Evolutionary conservation across 441 rosid species (phyloP), one percentile per base, ranked within the genome.

Genomic region (Euphorbia celastroides): DNA sequence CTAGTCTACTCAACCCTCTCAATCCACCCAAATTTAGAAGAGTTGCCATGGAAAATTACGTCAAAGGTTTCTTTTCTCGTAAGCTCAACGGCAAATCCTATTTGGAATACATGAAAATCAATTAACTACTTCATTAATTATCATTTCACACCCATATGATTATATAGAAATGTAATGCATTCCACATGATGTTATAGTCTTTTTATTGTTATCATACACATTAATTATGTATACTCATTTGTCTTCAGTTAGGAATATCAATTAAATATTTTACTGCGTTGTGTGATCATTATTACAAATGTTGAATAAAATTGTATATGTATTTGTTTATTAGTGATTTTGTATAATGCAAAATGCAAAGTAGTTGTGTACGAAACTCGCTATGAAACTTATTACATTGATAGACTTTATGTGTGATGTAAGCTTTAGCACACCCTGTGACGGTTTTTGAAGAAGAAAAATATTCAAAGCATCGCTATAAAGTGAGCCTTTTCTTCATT

Each of bases 1-100:
- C 14, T 0, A 60, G 73, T 54, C 64, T 84, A 2, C 57, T 68
- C 50, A 79, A 17, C 19, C 66, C 74, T 3, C 36, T 69, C 0
- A 82, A 70, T 38, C 84, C 80, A 1, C 74, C 84, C 16, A 31
- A 60, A n/a, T 82, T 62, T 38, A 75, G 36, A 61, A 77, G 60
- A 25, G 34, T 75, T 0, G 38, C 22, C 8, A 58, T 66, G 80
- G 79, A 82, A 48, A 36, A 79, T 5, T 86, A 76, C 30, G 31
- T 71, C 38, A 42, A 70, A 3, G 74, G 50, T 2, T 75, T 27
- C 71, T 77, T 79, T 63, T 22, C 82, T 42, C 68, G 32, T 0
- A 51, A 55, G 51, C 76, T 79, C 46, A 11, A 71, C 3, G 74
- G 78, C 4, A 82, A 75, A 36, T 67, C 81, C 61, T 62, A 67